phyloP scores from a whole-genome alignment of 108 stramenopile genomes.

The Mediolabrus comicus region DNA sequence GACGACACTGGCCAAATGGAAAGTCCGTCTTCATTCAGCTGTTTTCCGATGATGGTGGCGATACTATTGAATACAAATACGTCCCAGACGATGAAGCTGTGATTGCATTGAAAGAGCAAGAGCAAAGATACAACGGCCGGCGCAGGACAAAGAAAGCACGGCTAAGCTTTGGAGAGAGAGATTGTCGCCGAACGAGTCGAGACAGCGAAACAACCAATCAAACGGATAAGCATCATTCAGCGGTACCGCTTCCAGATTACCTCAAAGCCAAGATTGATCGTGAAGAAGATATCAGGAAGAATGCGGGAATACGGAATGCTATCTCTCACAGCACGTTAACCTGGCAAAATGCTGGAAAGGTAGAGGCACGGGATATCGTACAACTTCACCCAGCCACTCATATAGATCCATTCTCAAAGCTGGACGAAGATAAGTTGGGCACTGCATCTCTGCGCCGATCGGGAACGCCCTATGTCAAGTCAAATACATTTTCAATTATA shows the following conservation, averaged over 20 bases:
- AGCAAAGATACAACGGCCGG: constrained; percentile 61
- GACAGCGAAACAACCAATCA: constrained; percentile 34
- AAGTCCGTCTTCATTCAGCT: constrained; percentile 72
- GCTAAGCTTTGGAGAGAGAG: constrained; percentile 42
- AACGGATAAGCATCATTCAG: constrained; percentile 39
- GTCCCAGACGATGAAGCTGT: constrained; percentile 70
- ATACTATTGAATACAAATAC: constrained; percentile 70
- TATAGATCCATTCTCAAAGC: constrained; percentile 62
- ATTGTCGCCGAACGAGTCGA: constrained; percentile 28
- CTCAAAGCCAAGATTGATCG: constrained; percentile 70
- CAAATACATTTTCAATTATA: constrained; percentile 75
- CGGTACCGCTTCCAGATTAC: constrained; percentile 51
- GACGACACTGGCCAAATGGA: constrained; percentile 70
- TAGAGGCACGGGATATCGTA: constrained; percentile 67
- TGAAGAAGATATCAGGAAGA: constrained; percentile 54
- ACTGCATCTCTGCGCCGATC: constrained; percentile 74
- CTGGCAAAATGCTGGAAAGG: constrained; percentile 49
- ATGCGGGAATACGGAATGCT: constrained; percentile 41
- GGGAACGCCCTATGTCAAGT: constrained; percentile 52
- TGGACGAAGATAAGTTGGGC: constrained; percentile 54
- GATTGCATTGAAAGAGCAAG: constrained; percentile 78
- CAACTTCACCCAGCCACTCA: constrained; percentile 83
- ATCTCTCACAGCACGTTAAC: constrained; percentile 26
- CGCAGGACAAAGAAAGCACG: constrained; percentile 39
- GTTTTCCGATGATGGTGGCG: constrained; percentile 74